Percentiles rank a stretch among this genome's conserved stretches.
These are phyloP conservation scores for Turritis glabra DNA, from an alignment of 345 rosid species.

Conservation along the genomic window DNA sequence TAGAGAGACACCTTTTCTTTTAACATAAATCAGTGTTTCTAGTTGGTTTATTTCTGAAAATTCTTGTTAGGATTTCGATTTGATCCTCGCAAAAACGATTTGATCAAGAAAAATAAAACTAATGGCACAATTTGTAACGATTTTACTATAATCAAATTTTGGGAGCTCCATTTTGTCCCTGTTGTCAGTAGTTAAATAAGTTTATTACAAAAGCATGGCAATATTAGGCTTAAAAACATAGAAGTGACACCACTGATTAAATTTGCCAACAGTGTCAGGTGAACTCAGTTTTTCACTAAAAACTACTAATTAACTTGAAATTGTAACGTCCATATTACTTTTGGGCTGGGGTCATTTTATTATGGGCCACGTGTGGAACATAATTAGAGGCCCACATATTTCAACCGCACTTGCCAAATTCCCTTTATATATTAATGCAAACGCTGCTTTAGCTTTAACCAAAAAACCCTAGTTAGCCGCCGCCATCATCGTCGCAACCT, in stretches of 20 bases:
- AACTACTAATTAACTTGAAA: no score
- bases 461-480: slow-evolving; percentile 28
- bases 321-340: no score
- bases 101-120: neutral
- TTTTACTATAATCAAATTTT: neutral
- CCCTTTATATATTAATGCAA: neutral
- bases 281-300: no score
- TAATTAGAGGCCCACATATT: neutral
- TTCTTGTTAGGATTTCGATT: neutral
- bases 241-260: no score
- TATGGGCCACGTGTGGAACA: neutral
- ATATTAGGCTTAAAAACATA: no score
- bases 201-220: neutral
- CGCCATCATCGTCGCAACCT: neutral
- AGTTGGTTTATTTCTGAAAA: neutral
- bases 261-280: no score
- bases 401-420: neutral
- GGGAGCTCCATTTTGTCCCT: neutral
- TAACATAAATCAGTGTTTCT: neutral
- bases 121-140: neutral
- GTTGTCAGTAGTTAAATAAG: neutral
- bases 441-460: neutral
- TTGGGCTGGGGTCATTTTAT: neutral
- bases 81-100: neutral
- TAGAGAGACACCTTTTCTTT: slow-evolving; percentile 20